phyloP scores from a whole-genome alignment of 1,284 basidiomycete genomes.

The Phellinidium pouzarii region DNA sequence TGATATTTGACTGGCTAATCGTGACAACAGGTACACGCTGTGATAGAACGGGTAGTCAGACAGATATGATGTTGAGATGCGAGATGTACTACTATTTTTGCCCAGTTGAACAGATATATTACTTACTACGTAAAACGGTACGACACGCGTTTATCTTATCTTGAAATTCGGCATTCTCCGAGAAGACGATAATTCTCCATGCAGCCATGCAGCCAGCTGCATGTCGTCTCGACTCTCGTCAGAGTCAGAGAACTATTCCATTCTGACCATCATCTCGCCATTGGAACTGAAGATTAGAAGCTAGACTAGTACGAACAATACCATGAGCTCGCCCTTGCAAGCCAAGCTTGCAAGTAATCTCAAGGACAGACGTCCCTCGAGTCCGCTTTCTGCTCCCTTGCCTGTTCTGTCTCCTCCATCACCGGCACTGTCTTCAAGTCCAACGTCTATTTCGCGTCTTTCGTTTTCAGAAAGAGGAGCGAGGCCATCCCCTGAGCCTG shows the following conservation, averaged over 20 bases:
- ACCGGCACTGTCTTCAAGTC: conserved; percentile 10
- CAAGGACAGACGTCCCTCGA: conserved; percentile 12
- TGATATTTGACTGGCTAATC: neutral
- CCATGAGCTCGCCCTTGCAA: conserved; percentile 16
- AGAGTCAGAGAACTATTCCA: neutral
- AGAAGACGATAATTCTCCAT: neutral
- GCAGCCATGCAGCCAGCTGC: neutral
- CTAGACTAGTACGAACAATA: neutral
- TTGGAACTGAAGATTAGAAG: neutral
- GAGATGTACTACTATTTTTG: too few species aligned
- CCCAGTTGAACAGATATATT: too few species aligned
- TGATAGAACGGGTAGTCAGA: neutral
- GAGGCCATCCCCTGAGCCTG: neutral
- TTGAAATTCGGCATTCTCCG: neutral
- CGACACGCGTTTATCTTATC: neutral
- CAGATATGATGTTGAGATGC: too few species aligned
- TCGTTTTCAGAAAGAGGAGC: conserved; percentile 9
- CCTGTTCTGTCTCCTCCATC: neutral
- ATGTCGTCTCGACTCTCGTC: neutral
- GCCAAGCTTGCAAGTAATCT: conserved; percentile 13
- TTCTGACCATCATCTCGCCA: neutral
- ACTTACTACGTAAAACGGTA: too few species aligned
- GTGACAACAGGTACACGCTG: neutral
- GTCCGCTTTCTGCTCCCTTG: conserved; percentile 2
- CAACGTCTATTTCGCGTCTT: conserved; percentile 6